Conservation (phyloP, 2,329 filamentous ascomycete species). For the Aspergillus japonicus region DNA sequence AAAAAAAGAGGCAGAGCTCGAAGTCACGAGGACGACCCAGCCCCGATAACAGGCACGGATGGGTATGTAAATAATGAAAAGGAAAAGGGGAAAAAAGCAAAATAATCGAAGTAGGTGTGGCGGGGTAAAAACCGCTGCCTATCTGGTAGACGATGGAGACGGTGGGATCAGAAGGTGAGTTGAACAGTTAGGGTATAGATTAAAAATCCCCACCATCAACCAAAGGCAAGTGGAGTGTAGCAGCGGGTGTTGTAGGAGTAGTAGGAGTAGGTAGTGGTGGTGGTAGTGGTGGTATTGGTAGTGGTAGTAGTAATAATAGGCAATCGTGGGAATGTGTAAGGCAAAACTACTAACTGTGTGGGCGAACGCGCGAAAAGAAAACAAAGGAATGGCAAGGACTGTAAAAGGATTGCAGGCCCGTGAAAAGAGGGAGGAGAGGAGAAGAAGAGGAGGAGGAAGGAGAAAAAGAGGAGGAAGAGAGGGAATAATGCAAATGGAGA, state of each 20-base stretch:
- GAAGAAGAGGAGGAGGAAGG: constrained; percentile 14
- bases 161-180: constrained; percentile 1
- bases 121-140: neutral
- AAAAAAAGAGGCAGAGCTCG: constrained; percentile 11
- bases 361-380: constrained; percentile 37
- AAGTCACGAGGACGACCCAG: constrained; percentile 14
- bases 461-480: constrained; percentile 18
- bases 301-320: neutral
- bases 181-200: neutral
- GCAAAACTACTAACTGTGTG: constrained; percentile 33
- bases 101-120: neutral
- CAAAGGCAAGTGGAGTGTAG: constrained; percentile 5
- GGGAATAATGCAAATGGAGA: constrained; percentile 15
- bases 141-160: constrained; percentile 10
- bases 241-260: neutral
- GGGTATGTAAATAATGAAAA: neutral
- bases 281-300: neutral
- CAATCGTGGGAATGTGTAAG: constrained; percentile 8
- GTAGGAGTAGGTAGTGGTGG: neutral
- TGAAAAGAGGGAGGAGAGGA: constrained; percentile 17
- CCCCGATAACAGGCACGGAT: neutral
- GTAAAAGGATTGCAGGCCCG: constrained; percentile 13
- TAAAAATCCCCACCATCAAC: constrained; percentile 7
- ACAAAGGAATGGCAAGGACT: constrained; percentile 29
- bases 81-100: neutral